phyloP scores from a whole-genome alignment of 225 moss, liverwort and hornwort species.

The Straminergon stramineum region DNA sequence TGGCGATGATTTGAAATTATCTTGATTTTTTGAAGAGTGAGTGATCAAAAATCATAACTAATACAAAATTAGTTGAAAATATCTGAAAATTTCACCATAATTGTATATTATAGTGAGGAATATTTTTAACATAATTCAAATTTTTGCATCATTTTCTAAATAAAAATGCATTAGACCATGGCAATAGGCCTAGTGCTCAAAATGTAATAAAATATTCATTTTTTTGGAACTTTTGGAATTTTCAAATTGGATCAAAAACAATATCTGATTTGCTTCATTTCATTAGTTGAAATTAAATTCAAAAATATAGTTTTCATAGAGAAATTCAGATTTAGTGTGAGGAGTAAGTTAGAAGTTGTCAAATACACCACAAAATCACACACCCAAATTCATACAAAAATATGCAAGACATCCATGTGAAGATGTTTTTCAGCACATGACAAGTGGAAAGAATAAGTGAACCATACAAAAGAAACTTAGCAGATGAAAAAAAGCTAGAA shows the following conservation, averaged over 20 bases:
- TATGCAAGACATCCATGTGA: not conserved
- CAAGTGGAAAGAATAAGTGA: not conserved
- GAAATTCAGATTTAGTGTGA: accelerated
- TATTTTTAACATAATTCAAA: not conserved
- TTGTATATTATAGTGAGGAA: no score
- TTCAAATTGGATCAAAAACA: not conserved
- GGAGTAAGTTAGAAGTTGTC: not conserved
- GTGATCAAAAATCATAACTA: no score
- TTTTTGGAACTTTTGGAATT: not conserved
- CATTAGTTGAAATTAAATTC: not conserved
- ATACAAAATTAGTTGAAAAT: no score
- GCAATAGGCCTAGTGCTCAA: no score
- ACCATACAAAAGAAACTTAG: not conserved
- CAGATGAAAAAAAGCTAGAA: not conserved
- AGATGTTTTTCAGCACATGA: not conserved
- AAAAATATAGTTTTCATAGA: not conserved
- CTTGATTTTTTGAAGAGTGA: no score
- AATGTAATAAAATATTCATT: no score
- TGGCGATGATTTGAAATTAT: not conserved
- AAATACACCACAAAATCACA: not conserved
- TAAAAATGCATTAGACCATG: not conserved
- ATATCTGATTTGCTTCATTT: not conserved
- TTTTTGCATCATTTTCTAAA: accelerated
- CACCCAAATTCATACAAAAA: not conserved
- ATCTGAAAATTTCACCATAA: not conserved